phyloP scores from a whole-genome alignment of 257 asterid genomes.

The Ligustrum vulgare region DNA sequence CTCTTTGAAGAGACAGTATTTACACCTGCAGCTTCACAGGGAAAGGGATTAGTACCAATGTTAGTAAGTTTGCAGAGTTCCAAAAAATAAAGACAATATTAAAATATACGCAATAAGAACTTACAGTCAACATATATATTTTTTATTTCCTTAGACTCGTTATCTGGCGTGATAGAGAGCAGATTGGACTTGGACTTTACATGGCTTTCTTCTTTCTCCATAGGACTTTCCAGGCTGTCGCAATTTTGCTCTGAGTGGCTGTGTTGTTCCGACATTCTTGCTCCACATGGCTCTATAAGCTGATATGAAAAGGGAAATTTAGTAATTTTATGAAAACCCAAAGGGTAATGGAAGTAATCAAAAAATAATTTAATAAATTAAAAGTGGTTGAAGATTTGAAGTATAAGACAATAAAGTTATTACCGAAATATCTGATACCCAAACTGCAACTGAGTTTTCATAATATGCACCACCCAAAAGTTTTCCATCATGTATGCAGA shows the following conservation, averaged over 20 bases:
- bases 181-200: constrained; percentile 57
- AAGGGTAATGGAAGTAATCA: constrained; percentile 4
- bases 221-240: constrained; percentile 42
- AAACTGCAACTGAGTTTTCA: constrained; percentile 85
- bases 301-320: constrained; percentile 30
- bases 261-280: constrained; percentile 49
- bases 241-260: constrained; percentile 51
- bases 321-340: constrained; percentile 6
- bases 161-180: constrained; percentile 56
- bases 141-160: constrained; percentile 84
- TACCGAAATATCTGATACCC: constrained; percentile 97
- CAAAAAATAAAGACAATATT: background rate
- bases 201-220: constrained; percentile 58
- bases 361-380: constrained; percentile 1
- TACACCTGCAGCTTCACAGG: constrained; percentile 69
- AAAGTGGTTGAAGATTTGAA: constrained; percentile 9
- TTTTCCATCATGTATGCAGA: constrained; percentile 86
- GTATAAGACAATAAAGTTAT: constrained; percentile 13
- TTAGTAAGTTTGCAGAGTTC: background rate
- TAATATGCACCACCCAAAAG: constrained; percentile 92
- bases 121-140: constrained; percentile 92
- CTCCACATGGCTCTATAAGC: constrained; percentile 62
- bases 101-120: constrained; percentile 33
- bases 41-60: constrained; percentile 11
- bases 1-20: constrained; percentile 50